Base-by-base conservation (phyloP, 352 stramenopile species). In the Bremia lactucae region DNA sequence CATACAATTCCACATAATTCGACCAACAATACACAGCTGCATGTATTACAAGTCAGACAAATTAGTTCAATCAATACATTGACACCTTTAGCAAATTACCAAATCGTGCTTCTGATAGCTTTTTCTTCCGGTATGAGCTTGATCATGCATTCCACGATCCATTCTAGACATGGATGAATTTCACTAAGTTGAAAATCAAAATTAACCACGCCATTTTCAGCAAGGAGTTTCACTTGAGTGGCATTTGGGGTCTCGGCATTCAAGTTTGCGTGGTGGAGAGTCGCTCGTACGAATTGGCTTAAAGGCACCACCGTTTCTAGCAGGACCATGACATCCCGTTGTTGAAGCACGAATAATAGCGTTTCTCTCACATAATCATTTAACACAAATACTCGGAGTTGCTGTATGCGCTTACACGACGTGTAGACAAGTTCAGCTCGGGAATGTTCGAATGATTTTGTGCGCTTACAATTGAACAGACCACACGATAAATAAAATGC, bases 401-500 rank as follows among this genome's bases (percentile, higher is more conserved):
- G 52, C 11, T 52, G 49, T 2, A 82, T 39, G 1, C 49, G 55
- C 7, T 26, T 16, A 36, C 52, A 59, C n/a, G 38, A 45, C 11
- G 18, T n/a, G 11, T 20, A 14, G n/a, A 22, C 18, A 14, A 42
- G 24, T 16, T 36, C 13, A 40, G 19, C 23, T 47, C 42, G 29
- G 14, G 65, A 75, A 42, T 87, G 73, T 29, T 83, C 65, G 35
- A 85, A 89, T 13, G 72, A 75, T 8, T n/a, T 59, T 1, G 73
- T 74, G 35, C 70, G 73, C 52, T 49, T 62, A 55, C 78, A 90
- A 16, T 64, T 46, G 34, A 88, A 77, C 1, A 90, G 38, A 0
- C 78, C 78, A 42, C 78, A 90, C 2, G 75, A 65, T 3, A 90
- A 40, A 28, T 90, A 90, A 39, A 87, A 90, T 0, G 72, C 72